Percentiles rank a stretch among this genome's conserved stretches.
Conservation (phyloP, 805 yeast genomes). For the Monosporozyma siamensis region DNA sequence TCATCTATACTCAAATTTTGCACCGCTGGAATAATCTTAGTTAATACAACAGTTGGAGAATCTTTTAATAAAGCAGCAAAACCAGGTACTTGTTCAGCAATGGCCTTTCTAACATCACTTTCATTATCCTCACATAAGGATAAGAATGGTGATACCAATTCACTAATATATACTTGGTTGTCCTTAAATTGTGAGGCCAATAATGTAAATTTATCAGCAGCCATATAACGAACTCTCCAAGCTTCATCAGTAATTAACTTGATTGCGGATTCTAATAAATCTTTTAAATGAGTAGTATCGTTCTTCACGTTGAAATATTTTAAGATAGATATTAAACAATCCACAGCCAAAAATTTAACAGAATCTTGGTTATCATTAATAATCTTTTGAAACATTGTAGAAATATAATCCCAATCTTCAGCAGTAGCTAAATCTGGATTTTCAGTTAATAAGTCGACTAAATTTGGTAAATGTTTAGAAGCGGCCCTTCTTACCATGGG, state of each 20-base stretch:
- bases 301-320: conserved; percentile 51
- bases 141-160: conserved; percentile 53
- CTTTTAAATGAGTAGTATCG: conserved; percentile 51
- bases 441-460: conserved; percentile 52
- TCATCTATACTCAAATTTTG: conserved; percentile 80
- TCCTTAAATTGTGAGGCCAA: conserved; percentile 58
- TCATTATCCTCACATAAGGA: conserved; percentile 81
- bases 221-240: conserved; percentile 98
- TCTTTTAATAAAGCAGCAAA: conserved; percentile 45
- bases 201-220: conserved; percentile 83
- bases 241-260: conserved; percentile 77
- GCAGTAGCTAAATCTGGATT: conserved; percentile 39
- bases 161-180: conserved; percentile 43
- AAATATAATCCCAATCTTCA: conserved; percentile 66
- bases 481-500: conserved; percentile 98
- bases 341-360: conserved; percentile 83
- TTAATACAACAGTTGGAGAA: conserved; percentile 44
- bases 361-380: conserved; percentile 88
- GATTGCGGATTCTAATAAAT: conserved; percentile 54
- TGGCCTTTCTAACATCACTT: conserved; percentile 93
- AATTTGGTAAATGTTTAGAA: conserved; percentile 69
- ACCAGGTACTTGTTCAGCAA: conserved; percentile 82
- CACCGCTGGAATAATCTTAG: conserved; percentile 73
- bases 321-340: conserved; percentile 75
- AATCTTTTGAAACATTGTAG: conserved; percentile 72